phyloP scores from a whole-genome alignment of 169 alveolate species.

The Ichthyophthirius multifiliis region DNA sequence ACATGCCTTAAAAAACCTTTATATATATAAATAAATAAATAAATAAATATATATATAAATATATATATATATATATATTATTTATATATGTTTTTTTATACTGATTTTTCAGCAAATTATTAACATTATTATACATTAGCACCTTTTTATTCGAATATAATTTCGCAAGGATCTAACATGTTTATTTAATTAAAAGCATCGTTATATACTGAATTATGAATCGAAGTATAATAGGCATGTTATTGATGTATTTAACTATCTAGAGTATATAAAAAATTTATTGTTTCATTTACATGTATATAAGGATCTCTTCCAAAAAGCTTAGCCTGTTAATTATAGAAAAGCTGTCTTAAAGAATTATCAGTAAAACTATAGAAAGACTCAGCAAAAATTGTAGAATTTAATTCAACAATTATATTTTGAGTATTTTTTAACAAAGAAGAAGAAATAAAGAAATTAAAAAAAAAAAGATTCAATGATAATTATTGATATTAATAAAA shows the following conservation, averaged over 20 bases:
- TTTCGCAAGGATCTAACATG: slow-evolving; percentile 32
- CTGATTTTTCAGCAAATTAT: slow-evolving; percentile 37
- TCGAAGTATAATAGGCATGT: slow-evolving; percentile 17
- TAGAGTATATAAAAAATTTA: slow-evolving; percentile 15
- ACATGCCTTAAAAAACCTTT: slow-evolving; percentile 32
- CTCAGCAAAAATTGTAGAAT: slow-evolving; percentile 31
- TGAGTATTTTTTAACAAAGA: not conserved
- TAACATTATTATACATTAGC: not conserved
- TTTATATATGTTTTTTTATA: not conserved
- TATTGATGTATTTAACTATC: slow-evolving; percentile 34
- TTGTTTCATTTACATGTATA: not conserved
- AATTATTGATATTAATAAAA: not conserved
- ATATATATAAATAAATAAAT: too few species aligned
- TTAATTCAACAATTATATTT: slow-evolving; percentile 13
- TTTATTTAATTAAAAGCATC: slow-evolving; percentile 23
- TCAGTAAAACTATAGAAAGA: slow-evolving; percentile 22
- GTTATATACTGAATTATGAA: slow-evolving; percentile 10
- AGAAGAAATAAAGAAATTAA: slow-evolving; percentile 20
- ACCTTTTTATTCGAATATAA: slow-evolving; percentile 1
- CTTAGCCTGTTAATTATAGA: not conserved
- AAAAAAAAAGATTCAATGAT: slow-evolving; percentile 17
- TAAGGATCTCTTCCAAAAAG: slow-evolving; percentile 14
- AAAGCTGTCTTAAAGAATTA: slow-evolving; percentile 24
- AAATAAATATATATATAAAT: not conserved
- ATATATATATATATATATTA: not conserved